Percentiles rank a stretch among this genome's conserved stretches.
Evolutionary conservation across 179 eudicot species (phyloP).

Genomic region (Heliamphora pulchella): DNA sequence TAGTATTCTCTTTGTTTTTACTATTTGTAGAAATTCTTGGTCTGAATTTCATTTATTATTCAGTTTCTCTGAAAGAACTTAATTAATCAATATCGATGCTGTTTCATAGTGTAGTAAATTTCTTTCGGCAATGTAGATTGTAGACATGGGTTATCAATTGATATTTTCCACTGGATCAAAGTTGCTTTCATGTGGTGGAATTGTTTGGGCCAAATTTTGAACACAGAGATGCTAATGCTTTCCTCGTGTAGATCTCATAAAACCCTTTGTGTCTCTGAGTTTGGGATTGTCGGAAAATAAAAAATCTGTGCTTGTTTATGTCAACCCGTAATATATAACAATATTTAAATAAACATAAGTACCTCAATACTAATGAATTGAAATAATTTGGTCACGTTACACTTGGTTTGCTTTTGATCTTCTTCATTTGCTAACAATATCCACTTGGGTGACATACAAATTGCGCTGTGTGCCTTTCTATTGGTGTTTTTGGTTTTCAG

Average conservation of each 20-base stretch:
- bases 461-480: not conserved
- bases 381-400: too few species aligned
- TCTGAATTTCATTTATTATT: too few species aligned
- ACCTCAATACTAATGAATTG: too few species aligned
- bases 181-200: too few species aligned
- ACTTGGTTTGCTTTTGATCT: too few species aligned
- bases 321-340: not conserved
- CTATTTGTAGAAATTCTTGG: not conserved
- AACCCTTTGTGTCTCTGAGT: not conserved
- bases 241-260: not conserved
- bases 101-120: too few species aligned
- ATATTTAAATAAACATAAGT: not conserved
- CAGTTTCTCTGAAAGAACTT: too few species aligned
- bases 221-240: conserved; percentile 5
- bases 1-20: not conserved
- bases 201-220: not conserved
- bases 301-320: not conserved
- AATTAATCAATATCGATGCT: too few species aligned
- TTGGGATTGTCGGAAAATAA: not conserved
- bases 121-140: too few species aligned
- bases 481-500: not conserved
- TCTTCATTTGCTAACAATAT: not conserved
- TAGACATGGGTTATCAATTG: too few species aligned
- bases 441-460: not conserved
- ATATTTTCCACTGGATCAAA: too few species aligned